Evolutionary conservation across 208 protist species (phyloP), one percentile per base, ranked within the genome.

Genomic region (Acanthamoeba triangularis): DNA sequence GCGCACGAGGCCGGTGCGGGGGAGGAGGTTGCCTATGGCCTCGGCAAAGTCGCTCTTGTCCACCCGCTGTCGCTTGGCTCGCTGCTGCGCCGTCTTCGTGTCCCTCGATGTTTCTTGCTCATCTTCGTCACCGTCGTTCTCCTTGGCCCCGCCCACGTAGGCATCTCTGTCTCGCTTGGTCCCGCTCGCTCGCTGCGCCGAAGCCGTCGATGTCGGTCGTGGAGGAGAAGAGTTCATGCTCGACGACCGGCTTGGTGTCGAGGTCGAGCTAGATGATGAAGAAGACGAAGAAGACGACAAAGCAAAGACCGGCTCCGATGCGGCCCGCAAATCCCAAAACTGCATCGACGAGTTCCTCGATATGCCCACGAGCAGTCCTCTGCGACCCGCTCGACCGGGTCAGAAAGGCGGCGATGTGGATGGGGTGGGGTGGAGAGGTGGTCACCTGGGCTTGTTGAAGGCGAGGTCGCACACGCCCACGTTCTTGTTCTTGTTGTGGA

Each of bases 401-500:
- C 65, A 74, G 33, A 74, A 23, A 74, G 25, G 16, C 65, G 23
- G 11, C 65, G 65, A 74, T 74, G 25, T 67, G 16, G 52, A 14
- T 1, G 2, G 10, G 18, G 18, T 23, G 18, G 52, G 16, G 16
- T 0, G 23, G 10, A 72, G 30, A 20, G 25, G 23, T 11, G 33
- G n/a, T 2, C 33, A 74, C 65, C 65, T 13, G 11, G 65, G 65
- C 33, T 35, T 74, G 65, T 74, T 74, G 65, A 74, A 74, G 65
- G 65, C 14, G 65, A 74, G 65, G 23, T 74, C 65, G 25, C n/a
- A n/a, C 16, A 74, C 33, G 65, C 65, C 33, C 28, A 74, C 65
- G 33, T 74, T 74, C 65, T 74, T 74, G 65, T 74, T 74, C 65
- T 35, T 74, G 33, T 74, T 74, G 33, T 74, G 65, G 65, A 74